Percentiles rank a stretch among this genome's conserved stretches.
These are phyloP conservation scores for Pythium volutum DNA, from an alignment of 352 stramenopile genomes.

Conservation along the genomic window DNA sequence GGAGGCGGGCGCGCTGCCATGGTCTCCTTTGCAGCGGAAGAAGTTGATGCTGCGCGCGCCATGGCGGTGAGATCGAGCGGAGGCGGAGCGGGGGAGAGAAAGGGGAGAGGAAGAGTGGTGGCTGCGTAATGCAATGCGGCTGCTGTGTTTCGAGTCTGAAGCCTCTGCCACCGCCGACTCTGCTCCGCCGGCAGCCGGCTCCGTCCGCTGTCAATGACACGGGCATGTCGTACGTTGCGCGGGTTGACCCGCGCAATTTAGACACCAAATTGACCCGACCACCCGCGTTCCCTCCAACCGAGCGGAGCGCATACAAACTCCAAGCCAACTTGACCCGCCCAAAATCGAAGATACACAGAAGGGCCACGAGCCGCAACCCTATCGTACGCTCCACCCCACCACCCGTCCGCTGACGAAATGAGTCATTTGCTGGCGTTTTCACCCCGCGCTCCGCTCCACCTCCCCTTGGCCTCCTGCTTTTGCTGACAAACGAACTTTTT, in stretches of 20 bases:
- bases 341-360: conserved; percentile 35
- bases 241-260: too few relatives aligned
- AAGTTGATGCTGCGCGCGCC: not conserved
- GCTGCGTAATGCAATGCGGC: not conserved
- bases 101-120: conserved; percentile 1
- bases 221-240: conserved; percentile 23
- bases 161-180: not conserved
- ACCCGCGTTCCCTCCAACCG: conserved; percentile 22
- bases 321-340: conserved; percentile 13
- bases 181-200: conserved; percentile 4
- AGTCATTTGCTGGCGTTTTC: conserved; percentile 17
- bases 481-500: not conserved
- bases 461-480: not conserved
- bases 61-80: not conserved
- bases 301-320: conserved; percentile 25
- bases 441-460: conserved; percentile 23
- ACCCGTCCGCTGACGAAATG: conserved; percentile 13
- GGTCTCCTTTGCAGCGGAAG: conserved; percentile 15
- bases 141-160: conserved; percentile 17
- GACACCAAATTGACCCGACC: conserved; percentile 22
- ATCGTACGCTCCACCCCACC: conserved; percentile 13
- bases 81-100: not conserved
- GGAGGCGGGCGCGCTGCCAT: conserved; percentile 13
- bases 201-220: conserved; percentile 20
- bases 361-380: conserved; percentile 28